A percentile compares a stretch with the other conserved stretches of the same genome.
Conservation (phyloP, 192 early-diverging fungal genomes). For the Obelidium mucronatum region DNA sequence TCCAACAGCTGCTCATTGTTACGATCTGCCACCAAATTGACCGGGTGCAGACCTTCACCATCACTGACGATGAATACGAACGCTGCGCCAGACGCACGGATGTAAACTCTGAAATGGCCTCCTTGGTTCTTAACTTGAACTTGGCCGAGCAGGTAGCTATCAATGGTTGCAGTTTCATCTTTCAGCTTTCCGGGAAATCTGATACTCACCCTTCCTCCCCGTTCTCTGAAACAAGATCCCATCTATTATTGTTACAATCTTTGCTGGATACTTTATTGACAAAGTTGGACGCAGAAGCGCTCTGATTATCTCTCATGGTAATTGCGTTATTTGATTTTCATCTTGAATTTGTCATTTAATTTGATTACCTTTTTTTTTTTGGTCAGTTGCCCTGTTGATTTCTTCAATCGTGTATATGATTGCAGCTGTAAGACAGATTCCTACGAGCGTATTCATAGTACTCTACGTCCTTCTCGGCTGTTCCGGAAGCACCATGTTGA, state of each 20-base stretch:
- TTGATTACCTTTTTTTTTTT: no score
- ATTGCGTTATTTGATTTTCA: no score
- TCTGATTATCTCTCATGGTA: not conserved
- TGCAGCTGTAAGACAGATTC: not conserved
- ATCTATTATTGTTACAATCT: not conserved
- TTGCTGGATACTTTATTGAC: slow-evolving; percentile 20
- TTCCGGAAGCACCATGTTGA: not conserved
- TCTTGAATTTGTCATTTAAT: no score
- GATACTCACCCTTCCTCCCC: no score
- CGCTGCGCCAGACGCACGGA: slow-evolving; percentile 17
- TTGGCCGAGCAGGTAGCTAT: no score
- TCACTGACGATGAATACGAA: slow-evolving; percentile 34
- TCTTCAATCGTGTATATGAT: not conserved
- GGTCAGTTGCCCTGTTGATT: not conserved
- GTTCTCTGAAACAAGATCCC: no score
- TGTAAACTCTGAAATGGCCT: not conserved
- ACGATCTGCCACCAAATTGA: slow-evolving; percentile 1
- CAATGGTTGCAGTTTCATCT: no score
- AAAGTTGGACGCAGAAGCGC: not conserved
- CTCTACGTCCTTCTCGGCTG: not conserved
- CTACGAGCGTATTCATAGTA: not conserved
- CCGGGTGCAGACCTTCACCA: not conserved
- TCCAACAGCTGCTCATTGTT: slow-evolving; percentile 7
- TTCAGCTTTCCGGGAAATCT: no score
- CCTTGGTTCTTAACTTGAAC: not conserved